A percentile compares a stretch with the other conserved stretches of the same genome.
Conservation (phyloP, 2,329 filamentous ascomycete species). For the Aspergillus persii region DNA sequence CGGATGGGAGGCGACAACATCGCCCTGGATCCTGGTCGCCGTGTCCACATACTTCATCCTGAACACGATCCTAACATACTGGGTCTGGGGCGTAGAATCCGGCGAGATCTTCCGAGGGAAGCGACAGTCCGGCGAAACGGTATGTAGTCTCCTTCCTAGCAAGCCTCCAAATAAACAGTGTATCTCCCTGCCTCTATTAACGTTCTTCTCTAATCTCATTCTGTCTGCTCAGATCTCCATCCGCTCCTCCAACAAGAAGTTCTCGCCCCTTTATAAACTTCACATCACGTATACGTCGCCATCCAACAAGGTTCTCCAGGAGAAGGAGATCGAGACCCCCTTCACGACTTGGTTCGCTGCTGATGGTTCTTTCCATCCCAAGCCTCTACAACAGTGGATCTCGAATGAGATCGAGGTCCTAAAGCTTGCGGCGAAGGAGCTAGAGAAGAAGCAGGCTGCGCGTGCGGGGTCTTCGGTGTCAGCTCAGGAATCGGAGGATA, state of each 20-base stretch:
- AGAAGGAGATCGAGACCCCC: constrained; percentile 53
- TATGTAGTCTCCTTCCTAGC: constrained; percentile 22
- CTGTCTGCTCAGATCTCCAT: constrained; percentile 63
- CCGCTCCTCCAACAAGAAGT: constrained; percentile 70
- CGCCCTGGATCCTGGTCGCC: constrained; percentile 70
- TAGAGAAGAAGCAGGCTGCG: constrained; percentile 33
- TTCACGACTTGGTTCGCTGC: constrained; percentile 61
- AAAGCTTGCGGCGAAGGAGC: constrained; percentile 46
- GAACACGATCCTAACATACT: constrained; percentile 75
- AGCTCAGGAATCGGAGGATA: constrained; percentile 7
- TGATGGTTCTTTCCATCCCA: constrained; percentile 59
- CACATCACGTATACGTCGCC: constrained; percentile 53
- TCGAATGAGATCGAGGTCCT: constrained; percentile 57
- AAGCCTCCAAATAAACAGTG: background rate
- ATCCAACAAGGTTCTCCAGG: constrained; percentile 39
- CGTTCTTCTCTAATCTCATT: background rate
- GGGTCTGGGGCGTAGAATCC: constrained; percentile 81
- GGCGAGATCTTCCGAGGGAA: constrained; percentile 78
- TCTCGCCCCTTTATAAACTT: constrained; percentile 77
- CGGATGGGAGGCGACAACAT: constrained; percentile 82
- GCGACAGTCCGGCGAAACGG: constrained; percentile 64
- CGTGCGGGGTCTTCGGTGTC: constrained; percentile 22
- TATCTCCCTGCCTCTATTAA: background rate
- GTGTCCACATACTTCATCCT: constrained; percentile 76
- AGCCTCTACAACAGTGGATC: constrained; percentile 62